Evolutionary conservation across 345 rosid species (phyloP).

Genomic region (Excoecaria cochinchinensis): DNA sequence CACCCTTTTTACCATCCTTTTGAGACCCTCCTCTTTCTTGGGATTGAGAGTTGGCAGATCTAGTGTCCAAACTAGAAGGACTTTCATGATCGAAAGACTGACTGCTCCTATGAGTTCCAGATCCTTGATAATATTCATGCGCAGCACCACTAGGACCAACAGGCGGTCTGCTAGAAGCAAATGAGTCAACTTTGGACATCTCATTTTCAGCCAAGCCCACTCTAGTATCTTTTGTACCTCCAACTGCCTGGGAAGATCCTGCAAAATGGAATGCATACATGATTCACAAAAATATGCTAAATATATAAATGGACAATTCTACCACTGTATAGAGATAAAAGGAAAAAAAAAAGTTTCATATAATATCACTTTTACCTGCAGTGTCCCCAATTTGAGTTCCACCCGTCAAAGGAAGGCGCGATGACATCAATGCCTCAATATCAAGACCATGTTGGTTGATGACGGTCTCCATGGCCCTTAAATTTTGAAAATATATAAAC

Average conservation of each 20-base stretch:
- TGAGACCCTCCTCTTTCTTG: slow-evolving; percentile 68
- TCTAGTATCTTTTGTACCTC: slow-evolving; percentile 53
- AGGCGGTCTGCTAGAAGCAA: slow-evolving; percentile 62
- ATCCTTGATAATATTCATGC: slow-evolving; percentile 75
- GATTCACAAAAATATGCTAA: not conserved
- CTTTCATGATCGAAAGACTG: slow-evolving; percentile 88
- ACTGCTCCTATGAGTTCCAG: slow-evolving; percentile 61
- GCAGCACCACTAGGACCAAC: slow-evolving; percentile 59
- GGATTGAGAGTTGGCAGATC: slow-evolving; percentile 77
- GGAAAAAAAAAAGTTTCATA: slow-evolving; percentile 4
- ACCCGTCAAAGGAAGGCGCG: slow-evolving; percentile 64
- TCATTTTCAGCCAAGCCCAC: slow-evolving; percentile 60
- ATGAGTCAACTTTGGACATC: slow-evolving; percentile 57
- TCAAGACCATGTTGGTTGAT: slow-evolving; percentile 87
- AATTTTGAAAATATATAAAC: slow-evolving; percentile 1
- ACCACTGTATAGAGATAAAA: not conserved
- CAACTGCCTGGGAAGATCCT: slow-evolving; percentile 78
- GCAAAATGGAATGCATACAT: slow-evolving; percentile 24
- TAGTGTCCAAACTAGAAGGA: slow-evolving; percentile 87
- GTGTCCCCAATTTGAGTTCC: slow-evolving; percentile 78
- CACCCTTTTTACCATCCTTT: slow-evolving; percentile 55
- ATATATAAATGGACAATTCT: not conserved
- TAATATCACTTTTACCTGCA: slow-evolving; percentile 52
- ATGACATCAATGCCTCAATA: slow-evolving; percentile 78
- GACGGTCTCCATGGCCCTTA: slow-evolving; percentile 99